Conservation (phyloP, 148 eudicot species). For the Salicornia ramosissima region DNA sequence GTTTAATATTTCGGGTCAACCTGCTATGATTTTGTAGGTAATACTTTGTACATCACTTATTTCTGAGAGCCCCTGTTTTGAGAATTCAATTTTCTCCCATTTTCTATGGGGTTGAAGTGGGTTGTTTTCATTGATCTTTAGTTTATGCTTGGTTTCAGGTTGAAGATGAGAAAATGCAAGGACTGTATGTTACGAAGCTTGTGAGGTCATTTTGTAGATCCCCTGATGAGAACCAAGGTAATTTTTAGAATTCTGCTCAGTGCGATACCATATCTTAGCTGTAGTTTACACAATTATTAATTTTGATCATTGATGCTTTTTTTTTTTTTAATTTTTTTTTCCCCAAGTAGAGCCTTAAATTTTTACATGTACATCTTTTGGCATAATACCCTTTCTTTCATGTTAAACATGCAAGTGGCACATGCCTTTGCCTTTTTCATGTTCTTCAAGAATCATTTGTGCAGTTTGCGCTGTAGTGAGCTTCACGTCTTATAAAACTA, state of each 20-base stretch:
- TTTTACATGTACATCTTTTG: too few species aligned
- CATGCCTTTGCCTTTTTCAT: too few species aligned
- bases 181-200: conserved; percentile 80
- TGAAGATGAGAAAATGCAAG: conserved; percentile 81
- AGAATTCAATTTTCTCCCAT: neutral
- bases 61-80: neutral
- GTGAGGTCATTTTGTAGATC: conserved; percentile 92
- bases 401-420: too few species aligned
- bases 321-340: too few species aligned
- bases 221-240: conserved; percentile 59
- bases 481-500: too few species aligned
- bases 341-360: too few species aligned
- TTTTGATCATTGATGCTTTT: too few species aligned
- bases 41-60: neutral
- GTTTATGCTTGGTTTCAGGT: conserved; percentile 37
- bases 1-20: too few species aligned
- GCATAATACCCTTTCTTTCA: too few species aligned
- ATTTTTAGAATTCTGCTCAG: neutral
- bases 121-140: neutral
- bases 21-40: neutral
- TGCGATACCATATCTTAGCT: neutral
- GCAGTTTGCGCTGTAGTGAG: too few species aligned
- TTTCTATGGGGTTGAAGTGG: neutral
- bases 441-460: too few species aligned
- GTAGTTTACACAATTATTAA: neutral